phyloP scores from a whole-genome alignment of 2,329 filamentous ascomycete genomes.

The Myriosclerotinia scirpicola region DNA sequence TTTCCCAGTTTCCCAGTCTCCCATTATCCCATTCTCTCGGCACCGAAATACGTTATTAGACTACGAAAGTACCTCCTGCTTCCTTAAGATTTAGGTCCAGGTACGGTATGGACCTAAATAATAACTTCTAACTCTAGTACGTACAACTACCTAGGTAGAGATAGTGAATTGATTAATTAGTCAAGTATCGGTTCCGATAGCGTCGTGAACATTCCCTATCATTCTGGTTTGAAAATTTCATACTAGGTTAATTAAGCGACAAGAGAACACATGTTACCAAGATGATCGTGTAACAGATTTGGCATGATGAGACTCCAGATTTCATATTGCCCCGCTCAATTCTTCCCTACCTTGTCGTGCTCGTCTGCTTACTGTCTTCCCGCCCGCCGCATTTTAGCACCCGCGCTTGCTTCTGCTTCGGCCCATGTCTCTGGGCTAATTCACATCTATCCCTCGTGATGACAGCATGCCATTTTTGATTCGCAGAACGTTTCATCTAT shows the following conservation, averaged over 20 bases:
- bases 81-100: slow-evolving; percentile 5
- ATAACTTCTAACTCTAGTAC: slow-evolving; percentile 5
- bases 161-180: slow-evolving; percentile 13
- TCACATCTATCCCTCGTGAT: slow-evolving; percentile 6
- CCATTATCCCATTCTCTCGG: slow-evolving; percentile 1
- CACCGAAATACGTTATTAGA: slow-evolving; percentile 2
- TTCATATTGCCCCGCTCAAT: slow-evolving; percentile 1
- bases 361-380: slow-evolving; percentile 8
- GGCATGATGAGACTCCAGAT: slow-evolving; percentile 9
- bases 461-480: not conserved
- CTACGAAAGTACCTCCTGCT: not conserved
- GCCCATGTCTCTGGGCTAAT: slow-evolving; percentile 17
- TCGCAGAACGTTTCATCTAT: not conserved
- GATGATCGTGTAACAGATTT: slow-evolving; percentile 6
- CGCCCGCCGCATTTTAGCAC: slow-evolving; percentile 16
- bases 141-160: not conserved
- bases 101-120: not conserved
- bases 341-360: not conserved
- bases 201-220: slow-evolving; percentile 12
- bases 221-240: not conserved
- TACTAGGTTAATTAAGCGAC: not conserved
- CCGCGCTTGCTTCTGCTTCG: slow-evolving; percentile 22
- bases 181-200: not conserved
- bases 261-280: not conserved
- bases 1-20: not conserved